phyloP scores from a whole-genome alignment of 768 basidiomycete species.

The Hypholoma sublateritium region DNA sequence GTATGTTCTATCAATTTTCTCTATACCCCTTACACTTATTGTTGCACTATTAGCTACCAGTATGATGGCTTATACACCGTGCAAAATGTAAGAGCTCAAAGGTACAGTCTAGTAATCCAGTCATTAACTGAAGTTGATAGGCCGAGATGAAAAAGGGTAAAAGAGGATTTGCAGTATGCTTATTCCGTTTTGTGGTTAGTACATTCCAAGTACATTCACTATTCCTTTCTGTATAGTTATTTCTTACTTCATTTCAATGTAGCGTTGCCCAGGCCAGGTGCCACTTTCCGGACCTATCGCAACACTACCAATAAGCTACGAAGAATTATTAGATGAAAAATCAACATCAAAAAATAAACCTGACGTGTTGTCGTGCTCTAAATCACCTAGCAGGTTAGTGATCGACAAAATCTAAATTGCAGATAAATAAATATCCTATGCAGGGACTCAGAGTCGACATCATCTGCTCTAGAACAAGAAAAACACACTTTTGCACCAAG shows the following conservation, averaged over 20 bases:
- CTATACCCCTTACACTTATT: background rate
- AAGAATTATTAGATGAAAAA: background rate
- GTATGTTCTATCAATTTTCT: background rate
- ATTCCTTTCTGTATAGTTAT: background rate
- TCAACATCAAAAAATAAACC: background rate
- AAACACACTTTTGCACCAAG: too few species aligned
- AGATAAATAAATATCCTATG: too few species aligned
- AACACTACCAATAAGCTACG: background rate
- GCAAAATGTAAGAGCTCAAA: constrained; percentile 2
- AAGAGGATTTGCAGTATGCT: constrained; percentile 12
- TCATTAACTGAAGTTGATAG: background rate
- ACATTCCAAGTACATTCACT: background rate
- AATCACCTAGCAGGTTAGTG: background rate
- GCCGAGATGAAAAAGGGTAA: constrained; percentile 8
- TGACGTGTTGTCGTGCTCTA: background rate
- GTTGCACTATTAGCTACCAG: constrained; percentile 8
- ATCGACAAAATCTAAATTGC: background rate
- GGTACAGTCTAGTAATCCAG: background rate
- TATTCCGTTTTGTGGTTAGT: constrained; percentile 13
- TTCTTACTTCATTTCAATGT: background rate
- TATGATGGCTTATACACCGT: constrained; percentile 18
- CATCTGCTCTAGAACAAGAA: too few species aligned
- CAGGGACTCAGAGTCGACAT: too few species aligned
- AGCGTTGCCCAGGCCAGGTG: constrained; percentile 11
- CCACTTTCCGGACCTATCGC: constrained; percentile 4